Base-by-base conservation (phyloP, 371 early-diverging fungal species). In the Amoeboaphelidium occidentale region DNA sequence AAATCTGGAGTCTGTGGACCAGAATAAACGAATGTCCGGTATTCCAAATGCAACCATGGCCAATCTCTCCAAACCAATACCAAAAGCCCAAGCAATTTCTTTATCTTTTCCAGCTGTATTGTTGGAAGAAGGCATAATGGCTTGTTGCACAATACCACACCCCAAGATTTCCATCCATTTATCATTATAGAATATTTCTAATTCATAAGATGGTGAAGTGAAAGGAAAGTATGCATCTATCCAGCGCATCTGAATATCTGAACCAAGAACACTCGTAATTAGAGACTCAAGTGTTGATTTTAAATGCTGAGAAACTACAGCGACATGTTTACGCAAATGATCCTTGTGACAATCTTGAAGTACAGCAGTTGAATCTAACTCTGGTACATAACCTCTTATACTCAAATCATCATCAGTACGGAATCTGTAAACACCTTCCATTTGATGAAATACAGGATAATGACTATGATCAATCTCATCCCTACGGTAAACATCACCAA, bases 361-460 rank as follows among this genome's bases (percentile, higher is more conserved):
- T 76, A 92, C 70, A 21, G 65, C 61, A 58, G 89, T 87, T 55
- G 89, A 67, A 23, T 76, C 69, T 25, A 70, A 67, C 59, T 86
- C 83, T 48, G 89, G 61, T 57, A 87, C 78, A 22, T 65, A 65
- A 12, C 65, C 69, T 13, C 79, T 63, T 3, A 72, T 58, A 25
- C 68, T 60, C 28, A n/a, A n/a, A n/a, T n/a, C n/a, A n/a, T 48
- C 42, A 6, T 4, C 25, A 3, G 46, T 44, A n/a, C 54, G 42
- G 45, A 68, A 62, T n/a, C 58, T 52, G 24, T 70, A 72, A 23
- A 90, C 75, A 0, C 89, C 92, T 56, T 96, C 97, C 74, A 94
- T 85, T 58, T 96, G 97, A 55, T 96, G 97, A 58, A 96, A 96
- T 1, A 85, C 84, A 0, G 97, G 97, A 63, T 93, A 93, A 57